Base-by-base conservation (phyloP, 768 basidiomycete species). In the Scleroderma bovista region DNA sequence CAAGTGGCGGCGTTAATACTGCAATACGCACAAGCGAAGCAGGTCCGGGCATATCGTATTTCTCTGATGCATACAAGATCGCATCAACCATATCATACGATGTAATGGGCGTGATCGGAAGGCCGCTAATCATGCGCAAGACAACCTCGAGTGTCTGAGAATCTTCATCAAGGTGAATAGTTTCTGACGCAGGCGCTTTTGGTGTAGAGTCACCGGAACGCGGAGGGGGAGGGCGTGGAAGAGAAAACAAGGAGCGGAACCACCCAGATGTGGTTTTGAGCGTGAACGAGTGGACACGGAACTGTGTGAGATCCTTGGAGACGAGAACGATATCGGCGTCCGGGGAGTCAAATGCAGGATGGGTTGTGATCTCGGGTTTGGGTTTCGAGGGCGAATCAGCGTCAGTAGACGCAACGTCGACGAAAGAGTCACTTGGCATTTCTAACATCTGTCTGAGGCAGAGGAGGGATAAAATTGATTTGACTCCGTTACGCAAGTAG, bases 21-120 rank as follows among this genome's bases (percentile, higher is more conserved):
- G 79, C 72, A 31, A 80, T 75, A 34, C 80, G 80, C 44, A 84
- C 64, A 54, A 84, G 75, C 6, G 80, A 81, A 51, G 72, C 68
- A 2, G 83, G 80, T 0, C 83, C 84, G 0, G 78, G 75, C 79
- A 83, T 85, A 32, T 84, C 83, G 60, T 85, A 86, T 58, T 83
- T 84, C 58, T 86, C 82, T 0, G 82, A 77, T 0, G 81, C 80
- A 47, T 74, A 80, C 12, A 85, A 65, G n/a, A 86, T 57, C 3
- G 72, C 63, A 48, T 86, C 83, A 46, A 85, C 65, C 29, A 64
- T 52, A 55, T 83, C 81, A 59, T 76, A 79, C 1, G 76, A 75
- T 33, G 69, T 67, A 22, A 81, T 64, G 3, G 66, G 61, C 13
- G 74, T 67, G 15, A 85, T 71, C 0, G 79, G 69, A 11, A 83